Base-by-base conservation (phyloP, 371 early-diverging fungal species). In the Mortierella sp. region DNA sequence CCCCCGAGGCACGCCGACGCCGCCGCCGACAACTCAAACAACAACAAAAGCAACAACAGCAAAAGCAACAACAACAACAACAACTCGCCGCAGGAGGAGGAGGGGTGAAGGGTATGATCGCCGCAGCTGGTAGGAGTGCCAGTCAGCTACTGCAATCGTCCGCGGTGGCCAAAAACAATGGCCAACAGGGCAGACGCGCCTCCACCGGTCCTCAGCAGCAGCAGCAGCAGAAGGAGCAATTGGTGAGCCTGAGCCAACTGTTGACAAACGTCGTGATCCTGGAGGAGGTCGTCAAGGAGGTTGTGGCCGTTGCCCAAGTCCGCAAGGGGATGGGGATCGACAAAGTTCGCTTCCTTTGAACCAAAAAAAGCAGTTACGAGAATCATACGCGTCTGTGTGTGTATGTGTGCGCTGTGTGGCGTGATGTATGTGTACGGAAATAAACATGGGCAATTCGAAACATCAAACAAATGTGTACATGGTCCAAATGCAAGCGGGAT, bases 221-320 rank as follows among this genome's bases (percentile, higher is more conserved):
- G 47, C 79, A 7, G 13, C 50, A 22, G n/a, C 43, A 19, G 2
- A 47, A 85, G 77, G 89, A 86, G 66, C 92, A 87, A 11, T 84
- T 87, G 74, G 92, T 90, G 69, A 85, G 87, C 3, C 71, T 95
- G 26, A 90, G 91, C n/a, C 91, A 91, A 81, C 74, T 95, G 34
- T 80, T 95, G 13, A 96, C 95, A 78, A 97, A 97, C 84, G 94
- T 96, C 13, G 92, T 98, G 19, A 94, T 97, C 43, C 74, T 98
- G 66, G 96, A 98, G 76, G 98, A 98, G 87, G 89, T 92, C 7
- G 92, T 95, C 44, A 97, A 97, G 82, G 98, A 98, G 81, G 83
- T 97, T n/a, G 89, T 97, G 6, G 95, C 97, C 14, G 87, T 94
- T 37, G 87, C 97, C 71, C 95, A 95, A 76, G 94, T 94, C 24